These are phyloP conservation scores for Byssothecium circinans DNA, from an alignment of 2,329 filamentous ascomycete species.

Conservation along the genomic window DNA sequence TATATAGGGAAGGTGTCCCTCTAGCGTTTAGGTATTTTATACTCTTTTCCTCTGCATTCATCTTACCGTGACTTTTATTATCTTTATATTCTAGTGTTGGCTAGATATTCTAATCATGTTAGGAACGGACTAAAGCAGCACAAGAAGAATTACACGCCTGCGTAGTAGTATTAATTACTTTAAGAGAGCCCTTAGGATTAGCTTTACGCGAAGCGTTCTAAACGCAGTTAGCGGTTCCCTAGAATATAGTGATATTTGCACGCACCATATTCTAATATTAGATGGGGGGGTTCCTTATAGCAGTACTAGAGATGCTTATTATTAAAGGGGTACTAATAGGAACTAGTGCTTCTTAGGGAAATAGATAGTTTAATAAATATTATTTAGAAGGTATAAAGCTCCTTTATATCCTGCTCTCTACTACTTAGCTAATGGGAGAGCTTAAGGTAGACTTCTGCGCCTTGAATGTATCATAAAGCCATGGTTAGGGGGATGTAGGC, in stretches of 20 bases:
- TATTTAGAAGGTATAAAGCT: conserved; percentile 12
- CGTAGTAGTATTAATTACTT: conserved; percentile 9
- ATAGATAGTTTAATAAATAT: conserved; percentile 9
- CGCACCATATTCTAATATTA: conserved; percentile 6
- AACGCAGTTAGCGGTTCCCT: conserved; percentile 5
- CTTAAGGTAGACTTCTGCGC: conserved; percentile 13
- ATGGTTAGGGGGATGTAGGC: conserved; percentile 1
- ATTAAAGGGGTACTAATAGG: conserved; percentile 11
- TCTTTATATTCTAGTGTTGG: conserved; percentile 9
- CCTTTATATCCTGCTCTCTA: conserved; percentile 13
- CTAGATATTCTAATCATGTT: conserved; percentile 12
- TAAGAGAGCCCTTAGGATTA: neutral
- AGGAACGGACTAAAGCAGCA: conserved; percentile 10
- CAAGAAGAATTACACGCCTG: conserved; percentile 11
- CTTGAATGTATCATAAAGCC: conserved; percentile 8
- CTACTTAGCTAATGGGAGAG: conserved; percentile 9
- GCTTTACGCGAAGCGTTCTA: conserved; percentile 10
- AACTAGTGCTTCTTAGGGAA: conserved; percentile 12
- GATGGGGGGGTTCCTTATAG: conserved; percentile 5
- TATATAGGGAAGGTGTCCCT: conserved; percentile 8
- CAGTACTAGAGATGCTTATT: conserved; percentile 10
- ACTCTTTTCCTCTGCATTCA: conserved; percentile 11
- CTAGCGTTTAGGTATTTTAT: conserved; percentile 8
- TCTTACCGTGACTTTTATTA: conserved; percentile 10
- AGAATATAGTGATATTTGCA: conserved; percentile 11